Evolutionary conservation across 1,284 basidiomycete species (phyloP).

Genomic region (Ustilago esculenta): DNA sequence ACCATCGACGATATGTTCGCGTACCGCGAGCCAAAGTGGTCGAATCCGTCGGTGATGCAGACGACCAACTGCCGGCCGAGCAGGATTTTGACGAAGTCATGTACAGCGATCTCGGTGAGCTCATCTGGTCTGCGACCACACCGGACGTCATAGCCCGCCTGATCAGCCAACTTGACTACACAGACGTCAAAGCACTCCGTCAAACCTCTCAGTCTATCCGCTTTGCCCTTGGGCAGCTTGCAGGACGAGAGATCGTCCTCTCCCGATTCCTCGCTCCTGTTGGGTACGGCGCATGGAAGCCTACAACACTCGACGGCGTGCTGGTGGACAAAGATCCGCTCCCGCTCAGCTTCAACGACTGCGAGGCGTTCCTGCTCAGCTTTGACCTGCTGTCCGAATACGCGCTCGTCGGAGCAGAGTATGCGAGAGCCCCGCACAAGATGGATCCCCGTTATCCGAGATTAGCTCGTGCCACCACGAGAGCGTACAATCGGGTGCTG

Average conservation of each 20-base stretch:
- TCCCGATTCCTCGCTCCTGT: conserved; percentile 55
- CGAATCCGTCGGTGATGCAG: background rate
- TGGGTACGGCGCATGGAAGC: conserved; percentile 56
- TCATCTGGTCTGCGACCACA: conserved; percentile 54
- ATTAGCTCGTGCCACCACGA: conserved; percentile 64
- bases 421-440: conserved; percentile 43
- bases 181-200: conserved; percentile 59
- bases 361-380: conserved; percentile 61
- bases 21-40: conserved; percentile 5
- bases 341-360: conserved; percentile 56
- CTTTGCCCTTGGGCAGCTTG: conserved; percentile 38
- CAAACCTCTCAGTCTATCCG: conserved; percentile 56
- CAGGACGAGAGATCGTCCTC: conserved; percentile 53
- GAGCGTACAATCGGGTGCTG: conserved; percentile 67
- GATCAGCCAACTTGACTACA: conserved; percentile 54
- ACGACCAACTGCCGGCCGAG: background rate
- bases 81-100: conserved; percentile 35
- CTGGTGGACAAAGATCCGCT: conserved; percentile 50
- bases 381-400: conserved; percentile 57
- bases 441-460: conserved; percentile 62
- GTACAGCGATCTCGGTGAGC: conserved; percentile 56
- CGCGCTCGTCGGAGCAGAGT: conserved; percentile 48
- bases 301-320: conserved; percentile 7
- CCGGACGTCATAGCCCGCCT: conserved; percentile 51
- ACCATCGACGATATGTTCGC: conserved; percentile 38